These are phyloP conservation scores for Penicillium chermesinum DNA, from an alignment of 495 filamentous ascomycete species.

Conservation along the genomic window DNA sequence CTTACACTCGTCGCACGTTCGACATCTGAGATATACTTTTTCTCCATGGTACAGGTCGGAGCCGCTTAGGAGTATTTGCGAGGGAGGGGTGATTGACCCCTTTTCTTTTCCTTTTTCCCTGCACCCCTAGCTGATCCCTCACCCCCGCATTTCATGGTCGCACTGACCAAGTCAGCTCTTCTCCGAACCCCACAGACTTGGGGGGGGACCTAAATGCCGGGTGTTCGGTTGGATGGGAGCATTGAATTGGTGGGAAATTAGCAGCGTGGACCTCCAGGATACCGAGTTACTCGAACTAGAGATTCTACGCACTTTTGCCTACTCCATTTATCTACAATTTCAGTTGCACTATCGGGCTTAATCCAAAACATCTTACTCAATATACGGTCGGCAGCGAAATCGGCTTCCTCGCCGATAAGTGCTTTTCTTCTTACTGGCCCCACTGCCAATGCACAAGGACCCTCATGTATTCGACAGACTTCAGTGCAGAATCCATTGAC, in stretches of 20 bases:
- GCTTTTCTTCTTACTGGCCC: background rate
- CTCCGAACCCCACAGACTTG: constrained; percentile 11
- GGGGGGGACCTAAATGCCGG: background rate
- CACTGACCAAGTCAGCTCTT: constrained; percentile 16
- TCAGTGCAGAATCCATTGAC: background rate
- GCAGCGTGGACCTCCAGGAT: too few species aligned
- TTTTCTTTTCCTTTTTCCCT: constrained; percentile 9
- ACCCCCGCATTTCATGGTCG: constrained; percentile 15
- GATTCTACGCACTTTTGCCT: too few species aligned
- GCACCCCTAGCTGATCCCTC: constrained; percentile 10
- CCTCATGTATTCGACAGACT: background rate
- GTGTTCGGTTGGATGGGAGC: background rate
- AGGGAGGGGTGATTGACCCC: background rate
- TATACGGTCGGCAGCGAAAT: background rate
- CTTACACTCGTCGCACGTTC: constrained; percentile 13
- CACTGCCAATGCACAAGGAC: background rate
- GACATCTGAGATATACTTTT: constrained; percentile 16
- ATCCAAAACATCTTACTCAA: too few species aligned
- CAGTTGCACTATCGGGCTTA: too few species aligned
- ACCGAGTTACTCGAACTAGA: too few species aligned
- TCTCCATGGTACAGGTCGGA: constrained; percentile 1
- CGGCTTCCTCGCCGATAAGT: background rate
- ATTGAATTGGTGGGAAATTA: too few species aligned
- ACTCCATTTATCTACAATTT: too few species aligned
- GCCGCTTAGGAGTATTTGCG: background rate